phyloP scores from a whole-genome alignment of 768 basidiomycete species.

The Lactarius evosmus region DNA sequence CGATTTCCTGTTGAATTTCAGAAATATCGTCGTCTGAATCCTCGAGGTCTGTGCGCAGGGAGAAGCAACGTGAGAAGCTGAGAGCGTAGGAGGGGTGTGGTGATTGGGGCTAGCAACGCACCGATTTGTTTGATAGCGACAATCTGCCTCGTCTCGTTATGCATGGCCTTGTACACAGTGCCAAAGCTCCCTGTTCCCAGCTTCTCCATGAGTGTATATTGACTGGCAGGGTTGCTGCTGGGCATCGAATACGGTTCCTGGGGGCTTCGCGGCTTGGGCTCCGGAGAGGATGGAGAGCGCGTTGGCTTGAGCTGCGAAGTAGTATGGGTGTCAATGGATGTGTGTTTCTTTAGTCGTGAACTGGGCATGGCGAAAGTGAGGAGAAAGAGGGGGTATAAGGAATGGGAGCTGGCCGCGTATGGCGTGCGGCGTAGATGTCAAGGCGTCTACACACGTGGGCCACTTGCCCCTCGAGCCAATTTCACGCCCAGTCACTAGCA shows the following conservation, averaged over 20 bases:
- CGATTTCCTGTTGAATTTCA: constrained; percentile 98
- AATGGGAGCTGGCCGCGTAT: background rate
- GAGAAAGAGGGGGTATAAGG: background rate
- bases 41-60: constrained; percentile 69
- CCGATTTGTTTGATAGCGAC: constrained; percentile 99
- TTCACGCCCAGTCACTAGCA: background rate
- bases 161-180: constrained; percentile 94
- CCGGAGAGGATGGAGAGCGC: constrained; percentile 51
- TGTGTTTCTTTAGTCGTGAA: constrained; percentile 22
- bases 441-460: constrained; percentile 18
- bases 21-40: constrained; percentile 98
- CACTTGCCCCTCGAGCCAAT: background rate
- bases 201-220: constrained; percentile 92
- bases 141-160: constrained; percentile 89
- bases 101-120: constrained; percentile 37
- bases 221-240: constrained; percentile 77
- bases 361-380: constrained; percentile 16
- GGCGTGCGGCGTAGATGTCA: constrained; percentile 13
- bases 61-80: background rate
- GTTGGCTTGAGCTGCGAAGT: constrained; percentile 43
- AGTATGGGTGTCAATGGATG: constrained; percentile 26
- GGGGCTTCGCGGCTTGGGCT: constrained; percentile 40
- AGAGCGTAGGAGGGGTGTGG: background rate
- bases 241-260: constrained; percentile 68
- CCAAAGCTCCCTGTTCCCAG: constrained; percentile 98